Conservation (phyloP, 257 asterid genomes). For the Solanum etuberosum region DNA sequence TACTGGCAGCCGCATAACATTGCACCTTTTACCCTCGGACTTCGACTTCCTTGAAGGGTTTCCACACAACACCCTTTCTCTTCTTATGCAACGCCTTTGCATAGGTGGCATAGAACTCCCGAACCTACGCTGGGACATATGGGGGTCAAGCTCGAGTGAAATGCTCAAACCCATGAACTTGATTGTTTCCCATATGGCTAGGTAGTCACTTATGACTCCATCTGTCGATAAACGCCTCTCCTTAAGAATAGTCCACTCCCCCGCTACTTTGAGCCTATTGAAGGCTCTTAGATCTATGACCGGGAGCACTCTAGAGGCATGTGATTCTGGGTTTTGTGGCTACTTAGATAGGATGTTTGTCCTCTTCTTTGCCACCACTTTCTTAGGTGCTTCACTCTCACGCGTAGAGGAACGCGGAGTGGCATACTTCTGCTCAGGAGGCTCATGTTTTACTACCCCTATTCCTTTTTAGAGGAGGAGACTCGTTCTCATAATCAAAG, state of each 20-base stretch:
- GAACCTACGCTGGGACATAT: not conserved
- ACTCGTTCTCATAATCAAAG: not conserved
- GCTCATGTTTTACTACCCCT: not conserved
- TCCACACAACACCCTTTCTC: not conserved
- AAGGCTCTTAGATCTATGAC: no score
- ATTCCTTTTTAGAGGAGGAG: not conserved
- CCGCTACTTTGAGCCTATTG: not conserved
- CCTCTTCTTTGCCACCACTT: not conserved
- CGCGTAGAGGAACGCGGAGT: not conserved
- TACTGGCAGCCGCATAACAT: not conserved
- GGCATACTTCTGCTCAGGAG: not conserved
- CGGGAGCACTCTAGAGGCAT: not conserved
- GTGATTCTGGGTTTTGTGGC: not conserved
- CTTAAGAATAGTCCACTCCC: not conserved
- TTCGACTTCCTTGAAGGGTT: no score
- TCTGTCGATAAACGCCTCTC: no score
- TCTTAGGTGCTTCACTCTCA: not conserved
- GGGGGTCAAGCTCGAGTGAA: not conserved
- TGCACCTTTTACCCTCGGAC: not conserved
- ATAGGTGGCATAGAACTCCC: not conserved
- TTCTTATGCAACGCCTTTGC: not conserved
- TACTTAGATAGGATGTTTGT: not conserved
- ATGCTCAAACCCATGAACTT: not conserved
- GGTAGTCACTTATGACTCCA: not conserved
- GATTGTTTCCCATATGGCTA: not conserved